A percentile compares a stretch with the other conserved stretches of the same genome.
Conservation (phyloP, 2,329 filamentous ascomycete genomes). For the Paracoccidioides lutzii region DNA sequence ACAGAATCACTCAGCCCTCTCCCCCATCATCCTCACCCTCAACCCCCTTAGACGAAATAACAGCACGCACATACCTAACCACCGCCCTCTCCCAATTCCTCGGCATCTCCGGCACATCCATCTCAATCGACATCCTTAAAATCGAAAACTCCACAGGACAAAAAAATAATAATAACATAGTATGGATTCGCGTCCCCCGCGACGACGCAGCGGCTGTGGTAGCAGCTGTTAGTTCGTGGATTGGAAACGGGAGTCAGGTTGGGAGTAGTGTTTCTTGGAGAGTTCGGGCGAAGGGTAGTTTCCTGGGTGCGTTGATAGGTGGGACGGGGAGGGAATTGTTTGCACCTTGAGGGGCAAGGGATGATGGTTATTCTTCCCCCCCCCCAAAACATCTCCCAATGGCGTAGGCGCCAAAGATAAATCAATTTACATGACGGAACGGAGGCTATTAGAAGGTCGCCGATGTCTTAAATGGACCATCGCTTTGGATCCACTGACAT, state of each 20-base stretch:
- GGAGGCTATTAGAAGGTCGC: no score
- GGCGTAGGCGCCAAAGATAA: no score
- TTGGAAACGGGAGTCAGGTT: slow-evolving; percentile 18
- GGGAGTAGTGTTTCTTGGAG: slow-evolving; percentile 25
- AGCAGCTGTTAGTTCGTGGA: slow-evolving; percentile 36
- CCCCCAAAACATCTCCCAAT: no score
- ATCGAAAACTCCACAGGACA: slow-evolving; percentile 13
- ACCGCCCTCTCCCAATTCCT: slow-evolving; percentile 36
- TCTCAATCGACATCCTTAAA: slow-evolving; percentile 36
- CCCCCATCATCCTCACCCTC: neutral
- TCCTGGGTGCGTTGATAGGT: slow-evolving; percentile 21
- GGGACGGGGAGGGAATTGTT: slow-evolving; percentile 20
- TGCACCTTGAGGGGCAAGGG: neutral
- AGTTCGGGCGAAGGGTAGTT: slow-evolving; percentile 28
- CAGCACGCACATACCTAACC: slow-evolving; percentile 33
- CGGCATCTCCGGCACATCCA: slow-evolving; percentile 34
- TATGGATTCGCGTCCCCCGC: slow-evolving; percentile 35
- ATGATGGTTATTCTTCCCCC: no score
- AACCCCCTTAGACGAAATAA: slow-evolving; percentile 31
- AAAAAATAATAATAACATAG: slow-evolving; percentile 1
- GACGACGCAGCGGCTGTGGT: slow-evolving; percentile 33
- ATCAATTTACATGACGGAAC: no score
- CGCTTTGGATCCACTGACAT: no score
- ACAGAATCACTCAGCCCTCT: slow-evolving; percentile 8
- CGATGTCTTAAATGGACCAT: no score